Percentiles rank a stretch among this genome's conserved stretches.
Evolutionary conservation across 2,329 filamentous ascomycete species (phyloP).

Genomic region (Conoideocrella luteorostrata): DNA sequence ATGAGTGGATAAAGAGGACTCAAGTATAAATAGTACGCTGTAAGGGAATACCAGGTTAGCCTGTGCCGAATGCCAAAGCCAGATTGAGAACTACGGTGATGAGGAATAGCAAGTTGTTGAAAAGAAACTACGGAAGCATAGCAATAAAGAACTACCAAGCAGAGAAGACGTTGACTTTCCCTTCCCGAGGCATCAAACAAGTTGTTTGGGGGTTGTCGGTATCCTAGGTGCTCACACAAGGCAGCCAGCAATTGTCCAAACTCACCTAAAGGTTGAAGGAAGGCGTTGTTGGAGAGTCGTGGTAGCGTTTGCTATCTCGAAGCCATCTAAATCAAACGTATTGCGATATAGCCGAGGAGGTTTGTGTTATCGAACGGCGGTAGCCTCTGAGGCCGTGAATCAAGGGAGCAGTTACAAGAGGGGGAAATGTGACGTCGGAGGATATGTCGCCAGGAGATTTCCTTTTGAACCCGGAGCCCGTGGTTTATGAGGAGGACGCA

Average conservation of each 20-base stretch:
- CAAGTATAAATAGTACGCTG: neutral
- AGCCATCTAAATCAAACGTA: conserved; percentile 5
- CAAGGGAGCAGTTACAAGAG: conserved; percentile 2
- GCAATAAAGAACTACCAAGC: neutral
- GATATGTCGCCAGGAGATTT: conserved; percentile 10
- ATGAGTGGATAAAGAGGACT: neutral
- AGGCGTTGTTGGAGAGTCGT: neutral
- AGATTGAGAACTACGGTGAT: too few species aligned
- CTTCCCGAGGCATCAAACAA: neutral
- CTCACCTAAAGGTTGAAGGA: neutral
- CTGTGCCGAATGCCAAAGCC: neutral
- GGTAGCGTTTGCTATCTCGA: conserved; percentile 2
- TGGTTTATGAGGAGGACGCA: conserved; percentile 1
- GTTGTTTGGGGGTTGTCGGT: too few species aligned
- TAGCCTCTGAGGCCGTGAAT: conserved; percentile 1
- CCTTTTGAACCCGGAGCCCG: neutral
- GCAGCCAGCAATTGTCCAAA: neutral
- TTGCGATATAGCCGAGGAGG: neutral
- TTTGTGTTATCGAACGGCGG: neutral
- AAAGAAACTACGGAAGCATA: neutral
- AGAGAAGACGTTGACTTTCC: neutral
- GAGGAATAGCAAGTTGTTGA: too few species aligned
- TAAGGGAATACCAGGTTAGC: neutral
- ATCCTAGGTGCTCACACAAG: too few species aligned
- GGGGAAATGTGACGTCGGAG: conserved; percentile 11